Evolutionary conservation across 1,139 yeast genomes (phyloP).

Genomic region (Protomyces arabidopsidicola): DNA sequence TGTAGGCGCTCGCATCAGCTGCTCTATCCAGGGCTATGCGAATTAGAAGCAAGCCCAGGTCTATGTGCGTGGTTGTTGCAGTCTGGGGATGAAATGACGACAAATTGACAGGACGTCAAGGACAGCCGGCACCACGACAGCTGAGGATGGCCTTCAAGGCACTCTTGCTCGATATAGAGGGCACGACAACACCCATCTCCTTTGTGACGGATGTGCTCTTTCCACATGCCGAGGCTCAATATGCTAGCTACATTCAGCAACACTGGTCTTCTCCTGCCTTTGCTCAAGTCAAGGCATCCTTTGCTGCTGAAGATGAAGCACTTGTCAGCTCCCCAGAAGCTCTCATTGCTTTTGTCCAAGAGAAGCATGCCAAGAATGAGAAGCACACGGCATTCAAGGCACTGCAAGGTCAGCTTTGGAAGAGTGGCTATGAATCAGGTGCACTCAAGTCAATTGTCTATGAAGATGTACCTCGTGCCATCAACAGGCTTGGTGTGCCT

Average conservation of each 20-base stretch:
- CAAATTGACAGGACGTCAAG: neutral
- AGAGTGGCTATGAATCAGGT: slow-evolving; percentile 67
- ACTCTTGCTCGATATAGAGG: slow-evolving; percentile 59
- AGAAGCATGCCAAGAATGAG: slow-evolving; percentile 60
- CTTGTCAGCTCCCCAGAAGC: slow-evolving; percentile 37
- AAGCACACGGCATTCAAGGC: slow-evolving; percentile 74
- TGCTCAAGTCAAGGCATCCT: slow-evolving; percentile 37
- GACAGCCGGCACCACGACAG: neutral
- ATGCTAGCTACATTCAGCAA: slow-evolving; percentile 33
- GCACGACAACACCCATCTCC: slow-evolving; percentile 70
- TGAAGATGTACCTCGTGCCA: slow-evolving; percentile 61
- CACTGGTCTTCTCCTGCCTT: slow-evolving; percentile 40
- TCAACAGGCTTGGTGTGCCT: slow-evolving; percentile 40
- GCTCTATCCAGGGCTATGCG: neutral
- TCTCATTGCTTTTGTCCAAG: slow-evolving; percentile 48
- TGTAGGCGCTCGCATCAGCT: neutral
- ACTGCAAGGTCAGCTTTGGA: slow-evolving; percentile 83
- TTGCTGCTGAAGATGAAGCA: slow-evolving; percentile 37
- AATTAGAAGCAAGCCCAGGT: too few relatives aligned
- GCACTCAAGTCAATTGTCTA: slow-evolving; percentile 73
- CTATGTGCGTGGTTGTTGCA: neutral
- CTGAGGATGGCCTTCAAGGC: slow-evolving; percentile 3
- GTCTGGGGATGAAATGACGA: neutral
- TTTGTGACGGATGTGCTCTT: slow-evolving; percentile 50
- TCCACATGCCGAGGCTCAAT: slow-evolving; percentile 40